Evolutionary conservation across 345 rosid genomes (phyloP).

Genomic region (Eutrema japonicum): DNA sequence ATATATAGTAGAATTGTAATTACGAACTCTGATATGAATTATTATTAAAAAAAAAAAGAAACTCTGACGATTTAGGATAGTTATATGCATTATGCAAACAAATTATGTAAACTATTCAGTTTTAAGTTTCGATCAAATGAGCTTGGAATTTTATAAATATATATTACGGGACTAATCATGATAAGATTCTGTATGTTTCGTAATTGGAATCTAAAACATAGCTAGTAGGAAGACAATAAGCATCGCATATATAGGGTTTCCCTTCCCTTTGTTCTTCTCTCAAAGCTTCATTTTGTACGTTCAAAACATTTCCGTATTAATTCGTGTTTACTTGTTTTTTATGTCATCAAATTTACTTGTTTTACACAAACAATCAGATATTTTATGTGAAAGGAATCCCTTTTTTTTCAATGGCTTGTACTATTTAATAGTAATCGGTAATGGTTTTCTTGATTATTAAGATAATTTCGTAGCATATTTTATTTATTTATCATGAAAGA

Average conservation of each 20-base stretch:
- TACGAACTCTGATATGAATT: neutral
- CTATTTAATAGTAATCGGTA: neutral
- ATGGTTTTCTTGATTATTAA: neutral
- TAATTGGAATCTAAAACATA: conserved; percentile 21
- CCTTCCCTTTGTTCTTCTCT: neutral
- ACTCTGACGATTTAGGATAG: no score
- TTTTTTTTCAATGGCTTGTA: neutral
- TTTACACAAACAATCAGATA: conserved; percentile 9
- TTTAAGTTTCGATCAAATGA: no score
- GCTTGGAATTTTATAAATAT: no score
- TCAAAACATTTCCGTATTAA: conserved; percentile 1
- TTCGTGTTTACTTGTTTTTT: neutral
- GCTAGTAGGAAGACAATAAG: conserved; percentile 20
- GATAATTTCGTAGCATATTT: neutral
- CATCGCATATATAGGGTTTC: neutral
- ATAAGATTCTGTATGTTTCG: conserved; percentile 15
- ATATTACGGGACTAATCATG: neutral
- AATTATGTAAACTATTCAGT: no score
- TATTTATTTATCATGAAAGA: neutral
- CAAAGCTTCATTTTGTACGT: conserved; percentile 2
- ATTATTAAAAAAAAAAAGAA: no score
- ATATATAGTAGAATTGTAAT: neutral
- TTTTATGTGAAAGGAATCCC: neutral
- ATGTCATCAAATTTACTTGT: conserved; percentile 6
- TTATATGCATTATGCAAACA: no score